Conservation (phyloP, 371 early-diverging fungal genomes). For the Blastocladiella emersonii region DNA sequence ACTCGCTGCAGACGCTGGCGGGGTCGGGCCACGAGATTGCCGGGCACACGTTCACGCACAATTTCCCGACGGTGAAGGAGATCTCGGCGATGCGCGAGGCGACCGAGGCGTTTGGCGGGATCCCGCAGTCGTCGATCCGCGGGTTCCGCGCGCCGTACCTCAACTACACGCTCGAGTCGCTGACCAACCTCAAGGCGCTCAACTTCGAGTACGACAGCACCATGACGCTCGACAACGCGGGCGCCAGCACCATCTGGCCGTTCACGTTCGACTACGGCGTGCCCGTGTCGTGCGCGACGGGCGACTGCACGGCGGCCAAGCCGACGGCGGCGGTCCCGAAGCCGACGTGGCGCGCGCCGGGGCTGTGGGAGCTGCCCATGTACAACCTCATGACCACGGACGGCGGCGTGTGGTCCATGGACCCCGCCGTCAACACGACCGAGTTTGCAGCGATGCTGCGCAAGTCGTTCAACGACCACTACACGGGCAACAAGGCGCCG, state of each 20-base stretch:
- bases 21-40: constrained; percentile 19
- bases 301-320: constrained; percentile 10
- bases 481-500: constrained; percentile 13
- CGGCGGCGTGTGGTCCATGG: no score
- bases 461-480: constrained; percentile 17
- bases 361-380: constrained; percentile 21
- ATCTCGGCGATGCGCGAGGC: background rate
- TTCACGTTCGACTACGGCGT: constrained; percentile 18
- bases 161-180: constrained; percentile 9
- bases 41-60: constrained; percentile 17
- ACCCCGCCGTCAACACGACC: no score
- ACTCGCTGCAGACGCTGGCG: constrained; percentile 11
- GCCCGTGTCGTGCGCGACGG: constrained; percentile 6
- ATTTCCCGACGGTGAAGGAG: constrained; percentile 10
- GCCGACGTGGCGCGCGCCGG: constrained; percentile 8
- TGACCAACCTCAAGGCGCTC: constrained; percentile 10
- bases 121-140: constrained; percentile 10
- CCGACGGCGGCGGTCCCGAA: no score
- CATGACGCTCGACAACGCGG: constrained; percentile 8
- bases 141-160: constrained; percentile 17
- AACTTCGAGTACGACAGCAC: constrained; percentile 16
- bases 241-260: constrained; percentile 14
- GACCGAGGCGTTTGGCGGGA: background rate
- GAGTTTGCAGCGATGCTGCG: no score
- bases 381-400: no score